Conservation (phyloP, 495 filamentous ascomycete genomes). For the Hyaloscypha hepaticicola region DNA sequence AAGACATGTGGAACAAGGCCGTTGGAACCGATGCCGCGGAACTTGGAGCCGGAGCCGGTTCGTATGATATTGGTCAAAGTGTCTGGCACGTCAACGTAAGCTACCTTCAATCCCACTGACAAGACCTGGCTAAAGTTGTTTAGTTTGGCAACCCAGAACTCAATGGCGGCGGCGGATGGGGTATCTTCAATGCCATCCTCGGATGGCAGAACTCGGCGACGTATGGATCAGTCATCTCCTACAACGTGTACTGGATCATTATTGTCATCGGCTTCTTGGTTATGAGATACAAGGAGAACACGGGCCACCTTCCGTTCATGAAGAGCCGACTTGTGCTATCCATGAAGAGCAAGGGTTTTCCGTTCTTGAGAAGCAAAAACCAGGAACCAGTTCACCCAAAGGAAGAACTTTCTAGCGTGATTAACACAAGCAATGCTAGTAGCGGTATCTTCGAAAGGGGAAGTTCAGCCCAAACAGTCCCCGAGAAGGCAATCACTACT, state of each 20-base stretch:
- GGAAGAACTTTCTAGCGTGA: neutral
- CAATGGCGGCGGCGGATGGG: slow-evolving; percentile 81
- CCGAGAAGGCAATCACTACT: neutral
- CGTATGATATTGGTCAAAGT: slow-evolving; percentile 79
- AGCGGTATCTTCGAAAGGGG: neutral
- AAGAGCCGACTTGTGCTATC: slow-evolving; percentile 51
- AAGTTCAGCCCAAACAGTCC: neutral
- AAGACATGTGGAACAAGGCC: slow-evolving; percentile 60
- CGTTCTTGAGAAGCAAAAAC: slow-evolving; percentile 3
- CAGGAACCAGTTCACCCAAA: neutral
- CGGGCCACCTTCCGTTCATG: slow-evolving; percentile 44
- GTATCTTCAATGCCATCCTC: slow-evolving; percentile 78
- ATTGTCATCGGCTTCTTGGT: slow-evolving; percentile 59
- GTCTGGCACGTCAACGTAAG: slow-evolving; percentile 91
- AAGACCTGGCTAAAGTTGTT: slow-evolving; percentile 8
- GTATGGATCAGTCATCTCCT: slow-evolving; percentile 78
- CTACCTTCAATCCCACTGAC: slow-evolving; percentile 18
- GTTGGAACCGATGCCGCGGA: slow-evolving; percentile 75
- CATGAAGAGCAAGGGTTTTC: slow-evolving; percentile 60
- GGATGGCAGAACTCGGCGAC: slow-evolving; percentile 92
- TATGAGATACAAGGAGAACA: slow-evolving; percentile 67
- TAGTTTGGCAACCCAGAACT: slow-evolving; percentile 74
- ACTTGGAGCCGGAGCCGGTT: slow-evolving; percentile 74
- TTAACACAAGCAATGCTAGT: neutral
- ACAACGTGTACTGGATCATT: slow-evolving; percentile 83